Evolutionary conservation across 1,284 basidiomycete species (phyloP).

Genomic region (Cryptococcus hybrid): DNA sequence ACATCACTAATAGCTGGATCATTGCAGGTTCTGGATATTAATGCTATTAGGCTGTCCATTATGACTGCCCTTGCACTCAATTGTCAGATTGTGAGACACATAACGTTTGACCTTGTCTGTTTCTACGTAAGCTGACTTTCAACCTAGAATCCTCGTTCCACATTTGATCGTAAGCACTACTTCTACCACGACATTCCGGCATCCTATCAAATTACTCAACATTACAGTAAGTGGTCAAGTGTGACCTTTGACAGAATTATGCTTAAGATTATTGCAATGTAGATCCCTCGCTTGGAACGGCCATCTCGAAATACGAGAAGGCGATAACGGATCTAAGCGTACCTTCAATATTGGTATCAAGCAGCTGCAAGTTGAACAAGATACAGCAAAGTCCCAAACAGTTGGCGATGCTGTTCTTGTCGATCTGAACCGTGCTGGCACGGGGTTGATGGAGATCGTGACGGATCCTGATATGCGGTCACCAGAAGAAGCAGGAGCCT

Average conservation of each 20-base stretch:
- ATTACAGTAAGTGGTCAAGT: slow-evolving; percentile 63
- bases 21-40: slow-evolving; percentile 68
- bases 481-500: slow-evolving; percentile 87
- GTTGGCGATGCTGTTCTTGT: slow-evolving; percentile 64
- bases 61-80: slow-evolving; percentile 79
- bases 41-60: slow-evolving; percentile 77
- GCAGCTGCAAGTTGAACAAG: slow-evolving; percentile 97
- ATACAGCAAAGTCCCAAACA: slow-evolving; percentile 88
- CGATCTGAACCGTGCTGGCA: slow-evolving; percentile 88
- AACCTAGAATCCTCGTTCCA: slow-evolving; percentile 61
- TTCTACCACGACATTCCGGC: slow-evolving; percentile 94
- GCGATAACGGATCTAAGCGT: slow-evolving; percentile 47
- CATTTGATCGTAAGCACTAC: slow-evolving; percentile 97
- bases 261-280: slow-evolving; percentile 52
- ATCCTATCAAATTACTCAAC: slow-evolving; percentile 97
- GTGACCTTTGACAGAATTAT: background rate
- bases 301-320: slow-evolving; percentile 54
- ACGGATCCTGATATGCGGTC: slow-evolving; percentile 89
- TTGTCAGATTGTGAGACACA: slow-evolving; percentile 57
- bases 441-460: slow-evolving; percentile 92
- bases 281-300: slow-evolving; percentile 72
- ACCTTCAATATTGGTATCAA: slow-evolving; percentile 67
- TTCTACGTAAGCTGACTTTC: background rate
- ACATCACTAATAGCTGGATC: background rate
- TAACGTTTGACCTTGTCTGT: background rate